These are phyloP conservation scores for Flagelloscypha sp. DNA, from an alignment of 768 basidiomycete genomes.

Conservation along the genomic window DNA sequence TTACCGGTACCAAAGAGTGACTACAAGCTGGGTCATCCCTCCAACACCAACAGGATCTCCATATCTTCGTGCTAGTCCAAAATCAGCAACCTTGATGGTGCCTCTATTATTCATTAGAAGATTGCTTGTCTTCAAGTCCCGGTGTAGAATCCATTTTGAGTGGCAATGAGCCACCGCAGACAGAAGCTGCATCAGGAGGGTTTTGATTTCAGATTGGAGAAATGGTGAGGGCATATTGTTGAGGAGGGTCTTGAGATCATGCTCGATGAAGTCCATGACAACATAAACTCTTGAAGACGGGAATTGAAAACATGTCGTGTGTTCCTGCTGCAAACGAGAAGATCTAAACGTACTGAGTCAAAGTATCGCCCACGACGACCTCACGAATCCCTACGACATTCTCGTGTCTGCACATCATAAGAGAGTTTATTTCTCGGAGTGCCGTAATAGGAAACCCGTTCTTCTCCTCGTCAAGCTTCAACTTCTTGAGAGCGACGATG, in stretches of 20 bases:
- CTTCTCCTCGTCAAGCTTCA: constrained; percentile 98
- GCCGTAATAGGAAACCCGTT: constrained; percentile 98
- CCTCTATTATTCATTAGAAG: constrained; percentile 98
- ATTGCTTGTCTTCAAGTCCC: constrained; percentile 96
- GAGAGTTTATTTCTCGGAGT: constrained; percentile 88
- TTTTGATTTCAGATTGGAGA: constrained; percentile 97
- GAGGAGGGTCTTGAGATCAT: constrained; percentile 94
- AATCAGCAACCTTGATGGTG: constrained; percentile 97
- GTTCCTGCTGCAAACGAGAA: constrained; percentile 4
- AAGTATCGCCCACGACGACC: constrained; percentile 95
- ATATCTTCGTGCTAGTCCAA: constrained; percentile 90
- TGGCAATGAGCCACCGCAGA: constrained; percentile 94
- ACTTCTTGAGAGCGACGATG: constrained; percentile 93
- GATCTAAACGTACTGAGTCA: constrained; percentile 83
- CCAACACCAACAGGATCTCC: constrained; percentile 94
- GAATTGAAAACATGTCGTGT: not conserved
- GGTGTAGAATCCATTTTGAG: constrained; percentile 94
- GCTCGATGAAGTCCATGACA: constrained; percentile 99
- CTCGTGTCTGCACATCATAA: constrained; percentile 90
- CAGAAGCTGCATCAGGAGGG: constrained; percentile 84
- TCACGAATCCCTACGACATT: constrained; percentile 97
- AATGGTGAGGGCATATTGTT: constrained; percentile 95
- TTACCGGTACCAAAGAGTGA: constrained; percentile 98
- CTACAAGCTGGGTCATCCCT: constrained; percentile 97
- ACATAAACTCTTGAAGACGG: constrained; percentile 76